Base-by-base conservation (phyloP, 495 filamentous ascomycete genomes). In the Neurospora sp. region DNA sequence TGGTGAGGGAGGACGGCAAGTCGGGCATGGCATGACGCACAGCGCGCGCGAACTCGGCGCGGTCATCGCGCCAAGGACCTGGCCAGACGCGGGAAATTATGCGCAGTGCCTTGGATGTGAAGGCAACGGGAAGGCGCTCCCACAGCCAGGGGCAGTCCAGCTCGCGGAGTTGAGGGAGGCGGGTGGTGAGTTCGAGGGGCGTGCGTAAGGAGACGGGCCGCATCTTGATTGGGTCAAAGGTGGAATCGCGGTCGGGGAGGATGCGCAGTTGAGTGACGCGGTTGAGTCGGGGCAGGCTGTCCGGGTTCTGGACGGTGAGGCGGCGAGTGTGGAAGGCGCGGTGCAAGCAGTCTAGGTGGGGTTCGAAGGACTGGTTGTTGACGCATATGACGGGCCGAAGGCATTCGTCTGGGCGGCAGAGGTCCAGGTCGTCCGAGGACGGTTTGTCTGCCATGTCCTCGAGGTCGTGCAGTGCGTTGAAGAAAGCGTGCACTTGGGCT, bases 401-500 rank as follows among this genome's bases (percentile, higher is more conserved):
- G 4, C n/a, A 23, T 54, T 54, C 20, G 46, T 23, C 20, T 54
- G 10, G 46, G 4, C 46, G 44, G 44, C n/a, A 49, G 44, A 49
- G n/a, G n/a, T 49, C 44, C n/a, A 49, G 3, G 44, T 49, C n/a
- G n/a, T 5, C 9, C 4, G n/a, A 20, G 44, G 44, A 46, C 4
- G n/a, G 1, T 12, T 11, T 54, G 10, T 54, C 46, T 54, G 46
- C 46, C n/a, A 76, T 70, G 70, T 72, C 62, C 70, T 78, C 77
- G 70, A 78, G 46, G 10, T 76, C 71, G 70, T 71, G 76, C 8
- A 76, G 71, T 54, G 71, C 75, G 23, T 77, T 71, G 75, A 79
- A 77, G 31, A 77, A 76, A 23, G 78, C 75, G 70, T 81, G 79
- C 2, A 81, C 38, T 75, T 81, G 76, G 62, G 77, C 78, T 42